phyloP scores from a whole-genome alignment of 306 rosid genomes.

The Vachellia pachyceras region DNA sequence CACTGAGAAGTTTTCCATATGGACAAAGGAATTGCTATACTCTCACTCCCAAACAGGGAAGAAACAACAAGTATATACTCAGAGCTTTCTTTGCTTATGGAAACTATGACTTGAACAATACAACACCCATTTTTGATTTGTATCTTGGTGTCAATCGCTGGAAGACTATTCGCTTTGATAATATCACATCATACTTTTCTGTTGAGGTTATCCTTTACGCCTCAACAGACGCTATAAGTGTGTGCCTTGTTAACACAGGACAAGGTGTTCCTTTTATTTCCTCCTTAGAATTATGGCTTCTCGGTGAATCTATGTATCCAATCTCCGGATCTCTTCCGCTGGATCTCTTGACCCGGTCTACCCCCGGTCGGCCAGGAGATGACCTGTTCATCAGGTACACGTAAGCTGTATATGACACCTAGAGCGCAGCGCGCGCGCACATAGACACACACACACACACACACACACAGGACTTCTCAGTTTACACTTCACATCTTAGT shows the following conservation, averaged over 20 bases:
- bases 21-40: no score
- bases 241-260: neutral
- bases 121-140: slow-evolving; percentile 41
- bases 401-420: no score
- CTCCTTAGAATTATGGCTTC: neutral
- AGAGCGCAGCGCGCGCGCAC: no score
- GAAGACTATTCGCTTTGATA: slow-evolving; percentile 20
- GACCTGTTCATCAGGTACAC: neutral
- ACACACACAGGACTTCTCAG: no score
- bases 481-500: no score
- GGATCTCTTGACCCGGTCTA: neutral
- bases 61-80: slow-evolving; percentile 44
- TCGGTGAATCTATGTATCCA: no score
- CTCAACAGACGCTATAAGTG: neutral
- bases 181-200: neutral
- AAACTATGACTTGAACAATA: slow-evolving; percentile 45
- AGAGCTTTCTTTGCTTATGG: slow-evolving; percentile 38
- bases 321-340: neutral
- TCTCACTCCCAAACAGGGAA: slow-evolving; percentile 42
- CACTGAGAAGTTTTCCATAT: slow-evolving; percentile 57
- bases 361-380: neutral
- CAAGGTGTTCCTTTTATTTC: neutral
- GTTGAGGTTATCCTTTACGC: slow-evolving; percentile 23
- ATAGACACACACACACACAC: no score
- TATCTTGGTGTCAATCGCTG: slow-evolving; percentile 54